Base-by-base conservation (phyloP, 371 early-diverging fungal genomes). In the Paramicrosporidium saccamoebae region DNA sequence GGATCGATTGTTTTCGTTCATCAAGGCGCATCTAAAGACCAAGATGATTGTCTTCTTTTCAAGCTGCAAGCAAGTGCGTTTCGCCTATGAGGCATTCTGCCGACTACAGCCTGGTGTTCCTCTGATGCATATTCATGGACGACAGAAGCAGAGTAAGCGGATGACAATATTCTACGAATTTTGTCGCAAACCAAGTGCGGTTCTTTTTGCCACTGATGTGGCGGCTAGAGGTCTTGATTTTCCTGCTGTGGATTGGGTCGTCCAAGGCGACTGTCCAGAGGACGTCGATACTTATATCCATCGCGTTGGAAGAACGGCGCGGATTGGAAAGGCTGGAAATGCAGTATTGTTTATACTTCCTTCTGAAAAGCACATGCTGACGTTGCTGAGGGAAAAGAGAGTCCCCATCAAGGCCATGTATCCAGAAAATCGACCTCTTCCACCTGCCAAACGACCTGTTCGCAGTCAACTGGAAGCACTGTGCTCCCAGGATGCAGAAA, bases 221-320 rank as follows among this genome's bases (percentile, higher is more conserved):
- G 90, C 88, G 9, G 75, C 86, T 4, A 64, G 84, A 37, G 98
- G 98, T 14, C 49, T 98, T 19, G 98, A 98, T 48, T 92, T 98
- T 41, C 78, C 92, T 5, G 66, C 77, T 5, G 88, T 96, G 5
- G 81, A 92, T 41, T 75, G 86, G 77, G 92, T 98, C 5, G 46
- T 96, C 21, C 95, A 98, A 37, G 43, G 79, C 23, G 98, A 98
- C 44, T 72, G 84, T 30, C 96, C 96, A 14, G 81, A 88, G 41
- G 77, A 78, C 41, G 63, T 64, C 7, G 75, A 64, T 23, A 88
- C 84, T 0, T 95, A 90, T 50, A 69, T 94, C 37, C 98, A 98
- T 35, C 69, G 96, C 26, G 84, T 81, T 4, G 98, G 98, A 1
- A 60, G 98, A 25, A 94, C 96, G 2, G 98, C 92, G 2, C 63